Evolutionary conservation across 495 filamentous ascomycete species (phyloP).

Genomic region (Hyaloscypha finlandica): DNA sequence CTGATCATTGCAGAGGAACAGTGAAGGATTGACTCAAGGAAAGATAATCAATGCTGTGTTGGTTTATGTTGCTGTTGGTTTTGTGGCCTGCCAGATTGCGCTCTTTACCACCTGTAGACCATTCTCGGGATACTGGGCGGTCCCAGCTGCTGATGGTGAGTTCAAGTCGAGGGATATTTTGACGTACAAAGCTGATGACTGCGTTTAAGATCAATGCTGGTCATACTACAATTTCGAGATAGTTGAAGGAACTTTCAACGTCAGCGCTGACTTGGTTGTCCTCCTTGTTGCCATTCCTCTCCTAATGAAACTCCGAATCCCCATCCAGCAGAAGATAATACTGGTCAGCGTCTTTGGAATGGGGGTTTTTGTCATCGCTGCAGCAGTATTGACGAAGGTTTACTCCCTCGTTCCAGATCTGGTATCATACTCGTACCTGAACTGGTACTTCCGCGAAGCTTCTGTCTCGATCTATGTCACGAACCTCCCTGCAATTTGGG

Average conservation of each 20-base stretch:
- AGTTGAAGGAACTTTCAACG: conserved; percentile 43
- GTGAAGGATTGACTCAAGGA: conserved; percentile 8
- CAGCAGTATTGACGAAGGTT: conserved; percentile 33
- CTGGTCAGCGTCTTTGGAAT: conserved; percentile 35
- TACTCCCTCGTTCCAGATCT: conserved; percentile 34
- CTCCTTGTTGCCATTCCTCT: conserved; percentile 34
- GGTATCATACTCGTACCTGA: conserved; percentile 15
- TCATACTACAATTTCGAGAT: conserved; percentile 16
- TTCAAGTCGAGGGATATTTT: background rate
- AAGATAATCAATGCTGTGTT: conserved; percentile 28
- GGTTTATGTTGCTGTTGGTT: conserved; percentile 26
- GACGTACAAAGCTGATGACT: conserved; percentile 27
- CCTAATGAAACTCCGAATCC: conserved; percentile 28
- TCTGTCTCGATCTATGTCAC: conserved; percentile 36
- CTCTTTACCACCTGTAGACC: conserved; percentile 31
- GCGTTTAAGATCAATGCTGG: conserved; percentile 44
- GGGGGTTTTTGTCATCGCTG: conserved; percentile 37
- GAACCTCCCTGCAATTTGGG: conserved; percentile 36
- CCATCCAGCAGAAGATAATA: conserved; percentile 27
- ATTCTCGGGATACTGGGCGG: conserved; percentile 31
- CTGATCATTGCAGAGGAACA: conserved; percentile 3
- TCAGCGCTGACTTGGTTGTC: conserved; percentile 40
- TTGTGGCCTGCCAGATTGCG: conserved; percentile 29
- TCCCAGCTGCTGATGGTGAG: conserved; percentile 26
- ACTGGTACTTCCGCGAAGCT: conserved; percentile 41